Conservation (phyloP, 164 flowering plant genomes). For the grape (Vitis vinifera) region DNA sequence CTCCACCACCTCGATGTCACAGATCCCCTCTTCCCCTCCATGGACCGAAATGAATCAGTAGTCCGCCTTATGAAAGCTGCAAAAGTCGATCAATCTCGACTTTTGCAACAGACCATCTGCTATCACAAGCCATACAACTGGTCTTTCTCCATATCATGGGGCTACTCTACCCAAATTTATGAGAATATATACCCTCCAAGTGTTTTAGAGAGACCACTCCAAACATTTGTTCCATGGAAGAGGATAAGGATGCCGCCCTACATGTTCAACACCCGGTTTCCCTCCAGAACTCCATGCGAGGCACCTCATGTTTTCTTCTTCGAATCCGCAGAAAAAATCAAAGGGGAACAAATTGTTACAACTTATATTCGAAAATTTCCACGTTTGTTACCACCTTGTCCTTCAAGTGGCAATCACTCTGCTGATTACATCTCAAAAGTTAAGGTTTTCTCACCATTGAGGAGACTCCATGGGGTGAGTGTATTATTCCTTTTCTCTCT, state of each 20-base stretch:
- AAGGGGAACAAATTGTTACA: constrained; percentile 17
- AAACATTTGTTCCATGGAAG: constrained; percentile 60
- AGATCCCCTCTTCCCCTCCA: constrained; percentile 64
- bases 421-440: constrained; percentile 40
- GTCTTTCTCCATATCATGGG: constrained; percentile 77
- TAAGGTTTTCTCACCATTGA: constrained; percentile 39
- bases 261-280: constrained; percentile 53
- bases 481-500: not conserved
- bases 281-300: constrained; percentile 46
- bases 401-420: constrained; percentile 40
- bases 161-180: constrained; percentile 63
- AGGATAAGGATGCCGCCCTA: constrained; percentile 20
- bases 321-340: constrained; percentile 23
- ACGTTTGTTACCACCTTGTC: constrained; percentile 37
- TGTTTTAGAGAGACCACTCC: constrained; percentile 40
- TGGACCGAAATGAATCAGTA: constrained; percentile 42
- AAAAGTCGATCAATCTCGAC: constrained; percentile 38
- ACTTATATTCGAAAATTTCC: constrained; percentile 31
- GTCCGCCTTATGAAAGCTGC: constrained; percentile 53
- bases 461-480: constrained; percentile 17
- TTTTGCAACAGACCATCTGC: constrained; percentile 69
- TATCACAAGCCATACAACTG: constrained; percentile 56
- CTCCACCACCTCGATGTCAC: constrained; percentile 70
- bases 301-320: constrained; percentile 61
- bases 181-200: constrained; percentile 47